Evolutionary conservation across 2,329 filamentous ascomycete genomes (phyloP).

Genomic region (Fusarium poae): DNA sequence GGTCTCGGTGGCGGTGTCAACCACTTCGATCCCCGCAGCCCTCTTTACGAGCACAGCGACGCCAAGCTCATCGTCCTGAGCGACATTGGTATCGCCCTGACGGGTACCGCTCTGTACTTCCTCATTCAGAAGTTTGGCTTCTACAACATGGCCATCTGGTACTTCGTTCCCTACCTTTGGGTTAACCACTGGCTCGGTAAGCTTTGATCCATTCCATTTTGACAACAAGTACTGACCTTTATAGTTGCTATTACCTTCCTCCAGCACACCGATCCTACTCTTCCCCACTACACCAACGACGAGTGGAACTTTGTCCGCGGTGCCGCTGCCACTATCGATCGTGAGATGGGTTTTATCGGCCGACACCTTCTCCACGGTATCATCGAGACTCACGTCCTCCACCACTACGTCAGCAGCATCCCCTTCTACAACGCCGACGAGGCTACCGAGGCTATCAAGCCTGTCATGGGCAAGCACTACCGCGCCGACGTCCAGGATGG

Average conservation of each 20-base stretch:
- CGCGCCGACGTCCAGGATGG: constrained; percentile 84
- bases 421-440: constrained; percentile 98
- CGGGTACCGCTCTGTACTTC: constrained; percentile 70
- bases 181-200: constrained; percentile 99
- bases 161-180: constrained; percentile 94
- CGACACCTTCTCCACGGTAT: constrained; percentile 93
- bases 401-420: constrained; percentile 97
- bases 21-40: constrained; percentile 91
- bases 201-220: constrained; percentile 53
- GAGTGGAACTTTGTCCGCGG: constrained; percentile 95
- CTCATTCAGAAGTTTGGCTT: constrained; percentile 85
- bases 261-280: constrained; percentile 94
- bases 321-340: constrained; percentile 94
- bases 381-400: constrained; percentile 96
- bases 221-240: constrained; percentile 45
- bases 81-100: constrained; percentile 82
- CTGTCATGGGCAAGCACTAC: constrained; percentile 96
- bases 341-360: constrained; percentile 96
- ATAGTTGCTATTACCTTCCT: constrained; percentile 96
- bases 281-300: constrained; percentile 89
- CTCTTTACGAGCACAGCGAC: constrained; percentile 91
- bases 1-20: constrained; percentile 85
- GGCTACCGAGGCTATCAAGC: constrained; percentile 92
- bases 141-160: constrained; percentile 92
- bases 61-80: constrained; percentile 88